Conservation (phyloP, 192 early-diverging fungal genomes). For the Diversispora epigaea region DNA sequence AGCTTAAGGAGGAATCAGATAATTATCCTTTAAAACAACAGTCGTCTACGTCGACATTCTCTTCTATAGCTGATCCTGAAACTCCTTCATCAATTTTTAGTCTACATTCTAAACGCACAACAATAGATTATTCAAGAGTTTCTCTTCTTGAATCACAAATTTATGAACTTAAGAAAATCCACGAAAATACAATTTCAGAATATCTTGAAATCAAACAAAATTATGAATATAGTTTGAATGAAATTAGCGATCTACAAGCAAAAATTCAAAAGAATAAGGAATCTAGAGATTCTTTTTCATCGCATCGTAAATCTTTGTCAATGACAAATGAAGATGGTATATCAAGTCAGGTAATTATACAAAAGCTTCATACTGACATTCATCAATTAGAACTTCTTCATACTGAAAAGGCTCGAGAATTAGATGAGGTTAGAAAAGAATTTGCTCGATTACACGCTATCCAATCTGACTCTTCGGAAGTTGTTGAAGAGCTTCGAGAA, state of each 20-base stretch:
- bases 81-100: background rate
- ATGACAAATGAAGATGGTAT: background rate
- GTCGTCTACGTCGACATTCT: background rate
- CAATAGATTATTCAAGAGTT: background rate
- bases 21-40: background rate
- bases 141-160: background rate
- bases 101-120: background rate
- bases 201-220: background rate
- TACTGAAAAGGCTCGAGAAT: constrained; percentile 3
- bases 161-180: background rate
- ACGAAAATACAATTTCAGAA: background rate
- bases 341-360: background rate
- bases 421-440: constrained; percentile 19
- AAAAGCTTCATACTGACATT: constrained; percentile 22
- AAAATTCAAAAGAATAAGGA: background rate
- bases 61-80: background rate
- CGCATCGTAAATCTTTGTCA: constrained; percentile 4
- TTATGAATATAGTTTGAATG: background rate
- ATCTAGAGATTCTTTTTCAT: background rate
- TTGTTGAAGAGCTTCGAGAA: constrained; percentile 28
- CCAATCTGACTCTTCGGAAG: constrained; percentile 11
- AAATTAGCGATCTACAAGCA: background rate
- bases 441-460: constrained; percentile 5
- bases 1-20: background rate
- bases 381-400: constrained; percentile 10